Base-by-base conservation (phyloP, 148 eudicot species). In the Pouteria glomerata region DNA sequence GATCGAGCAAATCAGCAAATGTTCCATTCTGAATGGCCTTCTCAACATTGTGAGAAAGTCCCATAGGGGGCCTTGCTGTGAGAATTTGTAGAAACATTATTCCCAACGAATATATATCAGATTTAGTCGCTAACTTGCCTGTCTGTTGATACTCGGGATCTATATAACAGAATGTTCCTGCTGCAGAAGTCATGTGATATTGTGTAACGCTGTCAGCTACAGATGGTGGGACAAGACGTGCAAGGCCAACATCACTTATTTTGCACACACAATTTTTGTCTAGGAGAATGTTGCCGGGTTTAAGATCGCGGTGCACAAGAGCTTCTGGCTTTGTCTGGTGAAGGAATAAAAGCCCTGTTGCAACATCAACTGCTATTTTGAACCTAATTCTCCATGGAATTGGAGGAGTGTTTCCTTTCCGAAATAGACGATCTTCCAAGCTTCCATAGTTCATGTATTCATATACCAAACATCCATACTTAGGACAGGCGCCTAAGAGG, bases 281-380 rank as follows among this genome's bases (percentile, higher is more conserved):
- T 37, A 91, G 66, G 14, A 91, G 86, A 48, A 91, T 91, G 79
- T 91, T 91, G 34, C 77, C 97, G 35, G 97, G 97, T 59, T 91
- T 91, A 13, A 91, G 87, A 65, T 91, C 97, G 50, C 97, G 97
- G 71, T 91, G 97, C 63, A 91, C 97, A 0, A 91, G 85, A 52
- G 97, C 94, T 78, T 91, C 97, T 23, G 97, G 97, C 77, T 91
- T 91, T 39, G 88, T 73, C 67, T 87, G 91, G 79, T 91, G 97
- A 45, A 91, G 87, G 76, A 89, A 91, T 26, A 86, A 72, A 13
- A 91, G 88, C 3, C 77, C 90, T 1, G 90, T 85, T 57, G 92
- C 89, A 45, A 91, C 85, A 47, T 91, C 94, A 6, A 92, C 85
- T 33, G 97, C 91, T 33, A 91, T 81, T 73, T 80, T 84, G 76